Base-by-base conservation (phyloP, 129 eudicot species). In the carrot (Daucus carota) region DNA sequence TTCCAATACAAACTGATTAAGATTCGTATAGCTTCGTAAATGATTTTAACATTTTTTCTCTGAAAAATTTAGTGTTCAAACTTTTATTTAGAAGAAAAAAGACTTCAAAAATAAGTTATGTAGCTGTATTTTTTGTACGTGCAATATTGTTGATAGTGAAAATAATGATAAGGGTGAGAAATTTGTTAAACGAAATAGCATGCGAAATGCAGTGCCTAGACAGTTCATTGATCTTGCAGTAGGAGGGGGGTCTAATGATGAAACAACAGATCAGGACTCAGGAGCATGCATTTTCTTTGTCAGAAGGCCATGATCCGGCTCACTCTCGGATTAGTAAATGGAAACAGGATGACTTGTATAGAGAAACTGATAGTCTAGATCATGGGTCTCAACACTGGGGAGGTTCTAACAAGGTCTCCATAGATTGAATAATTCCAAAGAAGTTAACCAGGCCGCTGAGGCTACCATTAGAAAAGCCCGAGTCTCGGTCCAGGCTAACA, bases 401-500 rank as follows among this genome's bases (percentile, higher is more conserved):
- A 36, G 73, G 79, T 29, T 40, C 77, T 16, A 77, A 50, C 26
- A 81, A 78, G 75, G 78, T 80, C 52, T 66, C 82, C n/a, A n/a
- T 9, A 82, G 48, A 62, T 46, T 79, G 29, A 73, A 29, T 26
- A 60, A 63, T 43, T n/a, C 79, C 1, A 80, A 78, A 67, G 80
- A 75, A 24, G 75, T 81, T 68, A 90, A 88, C 78, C 86, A 81
- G 73, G 82, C 88, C 38, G 75, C 87, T 11, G 93, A 86, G 78
- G 86, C 90, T n/a, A 86, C 89, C 0, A 79, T 83, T 72, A 75
- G 83, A 62, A 86, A 80, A 75, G 87, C 90, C 44, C 76, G 90
- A 66, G 90, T 86, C 54, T 86, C 90, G 12, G 87, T 86, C 67
- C 70, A 85, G 65, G 90, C 86, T 36, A 74, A 46, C 97, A 91